Conservation (phyloP, 2,329 filamentous ascomycete genomes). For the Xylaria sp. region DNA sequence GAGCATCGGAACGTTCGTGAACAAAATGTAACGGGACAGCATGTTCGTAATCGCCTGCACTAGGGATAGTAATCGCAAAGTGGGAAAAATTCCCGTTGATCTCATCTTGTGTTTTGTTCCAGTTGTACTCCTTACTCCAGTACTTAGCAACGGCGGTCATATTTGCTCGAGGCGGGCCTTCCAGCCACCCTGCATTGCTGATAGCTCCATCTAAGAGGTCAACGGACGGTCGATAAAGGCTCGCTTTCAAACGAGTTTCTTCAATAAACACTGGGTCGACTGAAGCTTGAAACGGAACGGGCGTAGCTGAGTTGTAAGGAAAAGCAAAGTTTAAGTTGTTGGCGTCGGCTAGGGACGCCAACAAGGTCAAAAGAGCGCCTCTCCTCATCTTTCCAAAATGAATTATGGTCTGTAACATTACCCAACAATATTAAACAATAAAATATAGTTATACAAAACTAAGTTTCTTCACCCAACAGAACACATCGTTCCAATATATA, state of each 20-base stretch:
- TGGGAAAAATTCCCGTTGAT: constrained; percentile 14
- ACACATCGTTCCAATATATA: no score
- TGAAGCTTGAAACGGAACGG: not conserved
- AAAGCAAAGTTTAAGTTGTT: constrained; percentile 10
- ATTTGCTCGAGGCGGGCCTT: constrained; percentile 1
- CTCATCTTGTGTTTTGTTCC: not conserved
- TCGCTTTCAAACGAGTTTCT: not conserved
- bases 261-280: not conserved
- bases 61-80: constrained; percentile 3
- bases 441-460: no score
- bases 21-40: constrained; percentile 13
- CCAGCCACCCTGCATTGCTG: constrained; percentile 1
- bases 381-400: not conserved
- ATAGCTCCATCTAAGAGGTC: constrained; percentile 1
- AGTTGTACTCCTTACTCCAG: constrained; percentile 7
- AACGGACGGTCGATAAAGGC: not conserved
- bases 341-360: not conserved
- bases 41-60: not conserved
- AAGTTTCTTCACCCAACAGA: no score
- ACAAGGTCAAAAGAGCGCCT: not conserved
- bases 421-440: no score
- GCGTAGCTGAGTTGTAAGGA: not conserved
- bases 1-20: not conserved
- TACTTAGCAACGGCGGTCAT: constrained; percentile 5
- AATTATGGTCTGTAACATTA: not conserved